These are phyloP conservation scores for Pseudocercospora ulei DNA, from an alignment of 2,329 filamentous ascomycete genomes.

Conservation along the genomic window DNA sequence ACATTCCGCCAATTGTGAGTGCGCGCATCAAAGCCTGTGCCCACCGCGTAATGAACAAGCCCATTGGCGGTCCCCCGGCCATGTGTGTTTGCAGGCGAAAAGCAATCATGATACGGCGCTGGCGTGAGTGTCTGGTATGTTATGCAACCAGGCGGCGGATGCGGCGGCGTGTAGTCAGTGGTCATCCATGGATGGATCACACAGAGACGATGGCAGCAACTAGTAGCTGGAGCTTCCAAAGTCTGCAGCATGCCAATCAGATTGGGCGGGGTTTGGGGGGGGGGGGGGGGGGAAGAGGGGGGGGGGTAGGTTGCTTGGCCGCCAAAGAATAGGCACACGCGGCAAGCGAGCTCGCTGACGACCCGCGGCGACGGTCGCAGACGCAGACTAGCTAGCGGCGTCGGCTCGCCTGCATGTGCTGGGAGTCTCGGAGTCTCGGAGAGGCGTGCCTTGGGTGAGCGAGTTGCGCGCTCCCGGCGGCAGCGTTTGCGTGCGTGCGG, in stretches of 20 bases:
- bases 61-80: slow-evolving; percentile 2
- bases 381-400: slow-evolving; percentile 11
- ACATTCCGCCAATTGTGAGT: slow-evolving; percentile 16
- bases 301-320: slow-evolving; percentile 7
- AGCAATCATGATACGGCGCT: neutral
- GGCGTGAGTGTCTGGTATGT: neutral
- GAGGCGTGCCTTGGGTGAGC: neutral
- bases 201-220: neutral
- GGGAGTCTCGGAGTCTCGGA: slow-evolving; percentile 4
- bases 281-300: too few species aligned
- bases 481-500: slow-evolving; percentile 7
- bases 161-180: neutral
- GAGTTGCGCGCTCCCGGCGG: slow-evolving; percentile 1
- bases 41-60: slow-evolving; percentile 5
- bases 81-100: slow-evolving; percentile 8
- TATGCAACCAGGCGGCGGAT: neutral
- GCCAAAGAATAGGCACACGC: slow-evolving; percentile 9
- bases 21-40: slow-evolving; percentile 10
- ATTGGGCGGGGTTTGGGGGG: too few species aligned
- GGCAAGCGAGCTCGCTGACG: slow-evolving; percentile 9
- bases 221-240: neutral
- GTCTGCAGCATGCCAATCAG: slow-evolving; percentile 2
- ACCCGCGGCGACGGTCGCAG: slow-evolving; percentile 9
- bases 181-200: neutral
- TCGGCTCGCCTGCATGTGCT: slow-evolving; percentile 11